Percentiles rank a stretch among this genome's conserved stretches.
Conservation (phyloP, 805 yeast species). For the Jamesozyma rosinii region DNA sequence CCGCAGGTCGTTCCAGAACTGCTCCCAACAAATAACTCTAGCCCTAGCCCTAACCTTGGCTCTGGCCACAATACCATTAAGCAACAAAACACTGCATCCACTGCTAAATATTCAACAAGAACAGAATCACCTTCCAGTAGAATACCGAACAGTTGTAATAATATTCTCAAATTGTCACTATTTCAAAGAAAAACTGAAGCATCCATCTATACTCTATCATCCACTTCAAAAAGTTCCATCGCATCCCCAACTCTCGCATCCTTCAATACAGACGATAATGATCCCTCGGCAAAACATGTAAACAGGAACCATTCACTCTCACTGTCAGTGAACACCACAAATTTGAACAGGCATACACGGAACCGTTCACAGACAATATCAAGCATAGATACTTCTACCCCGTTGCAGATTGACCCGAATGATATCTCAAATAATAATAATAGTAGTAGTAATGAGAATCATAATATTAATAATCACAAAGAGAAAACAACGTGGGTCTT, state of each 20-base stretch:
- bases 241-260: neutral
- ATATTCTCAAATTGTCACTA: constrained; percentile 1
- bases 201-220: constrained; percentile 13
- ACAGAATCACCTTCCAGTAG: neutral
- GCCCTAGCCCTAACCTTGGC: neutral
- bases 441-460: neutral
- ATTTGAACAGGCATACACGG: constrained; percentile 5
- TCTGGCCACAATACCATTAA: neutral
- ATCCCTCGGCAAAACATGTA: neutral
- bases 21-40: neutral
- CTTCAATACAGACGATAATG: constrained; percentile 1
- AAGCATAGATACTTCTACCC: constrained; percentile 9
- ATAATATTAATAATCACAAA: neutral
- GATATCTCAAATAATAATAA: no score
- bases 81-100: neutral
- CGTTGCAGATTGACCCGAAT: constrained; percentile 1
- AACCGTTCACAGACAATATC: constrained; percentile 14
- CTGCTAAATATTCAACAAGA: neutral
- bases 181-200: constrained; percentile 16
- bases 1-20: neutral
- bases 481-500: constrained; percentile 11
- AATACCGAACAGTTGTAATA: neutral
- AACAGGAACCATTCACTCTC: constrained; percentile 16
- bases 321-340: constrained; percentile 18
- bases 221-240: neutral